Conservation (phyloP, 139 green algal genomes). For the Nannochloris sp. region DNA sequence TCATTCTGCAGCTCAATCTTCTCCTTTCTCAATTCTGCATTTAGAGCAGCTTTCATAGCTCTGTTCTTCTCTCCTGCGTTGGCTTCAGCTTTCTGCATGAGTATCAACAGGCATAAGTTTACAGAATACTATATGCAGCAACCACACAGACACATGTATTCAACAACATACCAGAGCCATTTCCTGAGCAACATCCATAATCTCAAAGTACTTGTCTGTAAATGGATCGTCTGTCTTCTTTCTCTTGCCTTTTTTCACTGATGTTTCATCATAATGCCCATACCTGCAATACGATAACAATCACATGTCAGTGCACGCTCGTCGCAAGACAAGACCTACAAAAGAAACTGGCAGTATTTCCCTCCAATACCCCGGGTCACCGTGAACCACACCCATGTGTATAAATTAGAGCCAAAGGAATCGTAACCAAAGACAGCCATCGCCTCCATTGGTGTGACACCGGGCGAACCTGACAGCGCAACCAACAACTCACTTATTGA, state of each 20-base stretch:
- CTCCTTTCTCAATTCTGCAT: slow-evolving; percentile 61
- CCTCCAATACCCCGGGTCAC: no score
- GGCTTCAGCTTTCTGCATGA: slow-evolving; percentile 55
- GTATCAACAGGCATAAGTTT: no score
- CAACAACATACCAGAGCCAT: slow-evolving; percentile 50
- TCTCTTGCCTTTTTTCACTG: slow-evolving; percentile 10
- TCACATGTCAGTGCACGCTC: background rate
- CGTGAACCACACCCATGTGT: no score
- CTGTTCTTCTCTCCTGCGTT: slow-evolving; percentile 61
- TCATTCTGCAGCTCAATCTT: slow-evolving; percentile 24
- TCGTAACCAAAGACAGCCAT: no score
- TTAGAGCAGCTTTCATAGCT: slow-evolving; percentile 56
- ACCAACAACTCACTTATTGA: slow-evolving; percentile 20
- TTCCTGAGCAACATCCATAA: slow-evolving; percentile 51
- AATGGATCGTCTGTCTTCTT: slow-evolving; percentile 57
- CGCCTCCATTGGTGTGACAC: background rate
- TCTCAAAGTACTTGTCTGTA: slow-evolving; percentile 45
- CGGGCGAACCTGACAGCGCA: background rate
- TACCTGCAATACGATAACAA: slow-evolving; percentile 44
- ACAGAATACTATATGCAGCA: background rate
- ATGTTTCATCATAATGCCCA: slow-evolving; percentile 56
- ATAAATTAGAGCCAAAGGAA: no score
- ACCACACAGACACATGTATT: background rate
- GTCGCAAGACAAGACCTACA: no score
- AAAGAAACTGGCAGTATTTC: no score